These are phyloP conservation scores for Prunus salicina DNA, from an alignment of 306 rosid species.

Conservation along the genomic window DNA sequence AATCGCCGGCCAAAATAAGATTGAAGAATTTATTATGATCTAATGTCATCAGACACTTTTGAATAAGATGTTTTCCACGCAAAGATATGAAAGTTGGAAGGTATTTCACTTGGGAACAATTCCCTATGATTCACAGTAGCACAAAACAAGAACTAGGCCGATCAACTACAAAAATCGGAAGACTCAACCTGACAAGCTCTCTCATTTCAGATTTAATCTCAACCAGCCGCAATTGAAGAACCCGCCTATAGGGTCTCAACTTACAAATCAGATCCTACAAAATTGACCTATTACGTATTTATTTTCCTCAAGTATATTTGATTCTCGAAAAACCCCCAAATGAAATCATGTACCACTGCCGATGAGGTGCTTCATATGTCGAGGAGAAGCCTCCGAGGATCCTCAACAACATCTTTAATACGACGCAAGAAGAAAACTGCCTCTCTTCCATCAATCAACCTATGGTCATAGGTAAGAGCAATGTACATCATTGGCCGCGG, in stretches of 20 bases:
- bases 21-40: no score
- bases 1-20: no score
- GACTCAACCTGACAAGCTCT: not conserved
- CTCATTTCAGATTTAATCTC: slow-evolving; percentile 22
- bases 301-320: not conserved
- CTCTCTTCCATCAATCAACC: slow-evolving; percentile 91
- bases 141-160: not conserved
- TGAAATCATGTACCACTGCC: slow-evolving; percentile 8
- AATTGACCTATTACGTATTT: slow-evolving; percentile 27
- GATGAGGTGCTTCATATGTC: slow-evolving; percentile 42
- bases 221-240: slow-evolving; percentile 31
- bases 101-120: no score
- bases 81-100: no score
- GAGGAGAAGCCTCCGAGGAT: slow-evolving; percentile 76
- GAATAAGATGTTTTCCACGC: no score
- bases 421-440: slow-evolving; percentile 81
- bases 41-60: no score
- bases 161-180: not conserved
- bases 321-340: not conserved
- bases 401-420: slow-evolving; percentile 74
- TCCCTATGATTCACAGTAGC: not conserved
- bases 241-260: slow-evolving; percentile 19
- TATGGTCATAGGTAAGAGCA: slow-evolving; percentile 82
- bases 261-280: slow-evolving; percentile 19
- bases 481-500: slow-evolving; percentile 78